Evolutionary conservation across 176 grass and related monocot genomes (phyloP), one percentile per base, ranked within the genome.

Genomic region (Eleusine coracana): DNA sequence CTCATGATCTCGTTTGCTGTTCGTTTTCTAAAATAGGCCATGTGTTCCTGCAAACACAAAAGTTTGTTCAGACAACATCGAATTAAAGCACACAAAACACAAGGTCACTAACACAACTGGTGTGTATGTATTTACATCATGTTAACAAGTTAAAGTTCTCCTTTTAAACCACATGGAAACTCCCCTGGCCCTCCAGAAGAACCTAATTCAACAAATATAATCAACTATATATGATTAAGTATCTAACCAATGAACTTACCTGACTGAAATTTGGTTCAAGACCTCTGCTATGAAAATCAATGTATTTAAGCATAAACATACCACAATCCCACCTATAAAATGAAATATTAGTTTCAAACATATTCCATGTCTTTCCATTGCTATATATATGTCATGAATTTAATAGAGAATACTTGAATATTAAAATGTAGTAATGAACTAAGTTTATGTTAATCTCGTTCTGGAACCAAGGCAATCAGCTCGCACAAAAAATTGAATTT

Each of bases 251-350:
- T 51, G 28, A 80, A 80, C 77, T 80, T 21, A 92, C 93, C 93
- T 95, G 90, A 79, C 70, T 36, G 64, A 95, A 95, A 86, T 6
- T 86, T 56, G 83, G 79, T 12, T 50, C n/a, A 15, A 91, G 44
- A 86, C 87, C 91, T 89, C 89, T 89, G 77, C 89, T 97, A 71
- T 81, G 78, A 84, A 89, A 93, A 74, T 97, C 94, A 25, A 88
- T 91, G 79, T 90, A 93, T 77, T 97, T 97, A 45, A 97, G 87
- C 94, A 93, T 97, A 84, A 93, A 97, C 91, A 97, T 97, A 56
- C 93, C 90, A 79, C 93, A 95, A 80, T 95, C 93, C 87, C 82
- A 95, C 80, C 93, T 95, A 56, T 86, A 78, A 85, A 61, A 60
- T 61, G 29, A 78, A 81, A 84, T 37, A 9, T 49, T 48, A 39